Conservation (phyloP, 1,139 yeast genomes). For the Blastobotrys arbuscula region DNA sequence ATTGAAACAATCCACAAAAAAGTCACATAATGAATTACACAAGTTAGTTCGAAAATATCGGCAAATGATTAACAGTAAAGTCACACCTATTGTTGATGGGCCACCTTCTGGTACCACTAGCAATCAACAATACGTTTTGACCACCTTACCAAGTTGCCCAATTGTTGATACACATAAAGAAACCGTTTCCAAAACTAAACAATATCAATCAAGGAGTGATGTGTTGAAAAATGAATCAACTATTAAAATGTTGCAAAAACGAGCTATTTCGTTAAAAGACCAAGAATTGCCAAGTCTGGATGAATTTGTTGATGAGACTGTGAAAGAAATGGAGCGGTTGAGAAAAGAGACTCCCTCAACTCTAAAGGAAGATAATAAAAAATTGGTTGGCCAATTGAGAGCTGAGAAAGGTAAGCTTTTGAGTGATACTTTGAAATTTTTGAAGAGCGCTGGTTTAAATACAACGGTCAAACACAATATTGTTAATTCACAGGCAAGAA, state of each 20-base stretch:
- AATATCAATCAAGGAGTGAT: not conserved
- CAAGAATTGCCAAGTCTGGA: slow-evolving; percentile 39
- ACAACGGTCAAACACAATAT: slow-evolving; percentile 61
- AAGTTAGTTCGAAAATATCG: slow-evolving; percentile 83
- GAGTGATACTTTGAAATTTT: slow-evolving; percentile 69
- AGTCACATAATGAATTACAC: slow-evolving; percentile 79
- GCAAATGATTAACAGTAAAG: slow-evolving; percentile 49
- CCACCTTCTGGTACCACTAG: slow-evolving; percentile 28
- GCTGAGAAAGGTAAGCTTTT: slow-evolving; percentile 73
- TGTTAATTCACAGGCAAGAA: slow-evolving; percentile 53
- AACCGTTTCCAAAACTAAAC: not conserved
- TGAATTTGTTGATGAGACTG: slow-evolving; percentile 50
- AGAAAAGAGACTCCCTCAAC: slow-evolving; percentile 71
- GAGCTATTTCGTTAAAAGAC: slow-evolving; percentile 15
- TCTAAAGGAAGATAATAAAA: slow-evolving; percentile 69
- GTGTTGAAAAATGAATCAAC: slow-evolving; percentile 41
- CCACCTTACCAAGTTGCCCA: slow-evolving; percentile 1
- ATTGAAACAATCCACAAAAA: slow-evolving; percentile 83
- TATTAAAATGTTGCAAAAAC: slow-evolving; percentile 21
- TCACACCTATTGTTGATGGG: slow-evolving; percentile 51
- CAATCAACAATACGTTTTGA: not conserved
- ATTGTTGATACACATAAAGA: slow-evolving; percentile 3
- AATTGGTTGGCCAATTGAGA: slow-evolving; percentile 63
- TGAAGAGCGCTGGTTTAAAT: slow-evolving; percentile 70
- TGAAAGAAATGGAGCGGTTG: slow-evolving; percentile 56